Conservation (phyloP, 352 stramenopile species). For the Phytophthora agathidicida region DNA sequence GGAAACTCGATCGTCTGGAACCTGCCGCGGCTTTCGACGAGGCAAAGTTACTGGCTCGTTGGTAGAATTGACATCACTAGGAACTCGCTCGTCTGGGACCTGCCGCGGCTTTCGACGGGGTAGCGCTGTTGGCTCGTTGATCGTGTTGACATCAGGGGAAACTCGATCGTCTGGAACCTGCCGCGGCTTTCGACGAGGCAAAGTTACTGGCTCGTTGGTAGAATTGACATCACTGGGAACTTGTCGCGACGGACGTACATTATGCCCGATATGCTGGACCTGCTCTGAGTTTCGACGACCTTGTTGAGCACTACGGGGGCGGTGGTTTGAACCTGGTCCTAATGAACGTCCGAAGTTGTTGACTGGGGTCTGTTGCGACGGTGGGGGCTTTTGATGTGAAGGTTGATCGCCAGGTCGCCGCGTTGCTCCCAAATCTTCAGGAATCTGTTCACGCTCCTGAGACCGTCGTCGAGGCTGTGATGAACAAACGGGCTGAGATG, state of each 20-base stretch:
- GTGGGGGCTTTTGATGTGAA: not conserved
- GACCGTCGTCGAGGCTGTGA: conserved; percentile 1
- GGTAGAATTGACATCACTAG: no score
- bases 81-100: no score
- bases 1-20: no score
- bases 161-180: conserved; percentile 5
- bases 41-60: no score
- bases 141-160: no score
- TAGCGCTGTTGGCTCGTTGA: no score
- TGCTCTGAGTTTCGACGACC: conserved; percentile 11
- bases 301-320: not conserved
- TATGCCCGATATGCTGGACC: not conserved
- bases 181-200: conserved; percentile 1
- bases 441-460: not conserved
- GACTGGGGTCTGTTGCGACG: not conserved
- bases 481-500: not conserved
- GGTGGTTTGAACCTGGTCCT: not conserved
- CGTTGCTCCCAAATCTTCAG: not conserved
- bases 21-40: no score
- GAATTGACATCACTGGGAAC: not conserved
- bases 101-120: no score
- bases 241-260: not conserved
- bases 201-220: not conserved
- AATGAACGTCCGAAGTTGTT: conserved; percentile 4
- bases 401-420: not conserved